These are phyloP conservation scores for Paradendryphiella salina DNA, from an alignment of 2,329 filamentous ascomycete species.

Conservation along the genomic window DNA sequence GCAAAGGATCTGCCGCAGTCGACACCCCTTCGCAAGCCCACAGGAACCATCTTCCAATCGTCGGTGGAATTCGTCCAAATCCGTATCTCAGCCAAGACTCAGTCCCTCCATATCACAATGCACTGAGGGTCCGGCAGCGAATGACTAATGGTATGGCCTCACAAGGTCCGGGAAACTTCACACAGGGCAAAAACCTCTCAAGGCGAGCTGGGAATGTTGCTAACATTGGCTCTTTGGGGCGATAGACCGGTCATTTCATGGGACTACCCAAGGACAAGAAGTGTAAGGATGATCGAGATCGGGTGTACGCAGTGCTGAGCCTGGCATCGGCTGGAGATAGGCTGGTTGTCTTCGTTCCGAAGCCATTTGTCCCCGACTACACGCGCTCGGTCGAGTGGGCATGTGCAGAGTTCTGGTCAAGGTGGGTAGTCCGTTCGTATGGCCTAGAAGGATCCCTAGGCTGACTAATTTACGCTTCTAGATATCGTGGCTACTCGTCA, in stretches of 20 bases:
- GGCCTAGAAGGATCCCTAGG: too few relatives aligned
- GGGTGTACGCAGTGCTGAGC: too few relatives aligned
- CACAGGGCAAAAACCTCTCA: slow-evolving; percentile 38
- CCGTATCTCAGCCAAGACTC: slow-evolving; percentile 22
- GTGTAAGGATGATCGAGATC: neutral
- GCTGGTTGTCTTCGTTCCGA: too few relatives aligned
- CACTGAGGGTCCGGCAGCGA: slow-evolving; percentile 41
- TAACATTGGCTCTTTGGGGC: slow-evolving; percentile 17
- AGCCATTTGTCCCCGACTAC: too few relatives aligned
- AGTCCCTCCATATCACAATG: slow-evolving; percentile 32
- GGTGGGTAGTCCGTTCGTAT: too few relatives aligned
- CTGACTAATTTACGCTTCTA: too few relatives aligned
- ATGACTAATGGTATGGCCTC: slow-evolving; percentile 27
- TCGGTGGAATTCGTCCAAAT: slow-evolving; percentile 33
- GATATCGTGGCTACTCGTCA: too few relatives aligned
- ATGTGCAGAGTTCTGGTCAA: too few relatives aligned
- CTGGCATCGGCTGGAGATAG: too few relatives aligned
- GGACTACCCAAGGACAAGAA: accelerated
- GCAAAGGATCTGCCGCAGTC: slow-evolving; percentile 28
- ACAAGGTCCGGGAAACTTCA: slow-evolving; percentile 30
- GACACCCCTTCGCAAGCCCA: slow-evolving; percentile 37
- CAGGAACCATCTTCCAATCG: slow-evolving; percentile 36
- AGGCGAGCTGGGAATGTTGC: slow-evolving; percentile 24
- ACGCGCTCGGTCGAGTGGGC: too few relatives aligned
- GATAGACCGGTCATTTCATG: slow-evolving; percentile 4